phyloP scores from a whole-genome alignment of 805 yeast genomes.

The Candida golubevii region DNA sequence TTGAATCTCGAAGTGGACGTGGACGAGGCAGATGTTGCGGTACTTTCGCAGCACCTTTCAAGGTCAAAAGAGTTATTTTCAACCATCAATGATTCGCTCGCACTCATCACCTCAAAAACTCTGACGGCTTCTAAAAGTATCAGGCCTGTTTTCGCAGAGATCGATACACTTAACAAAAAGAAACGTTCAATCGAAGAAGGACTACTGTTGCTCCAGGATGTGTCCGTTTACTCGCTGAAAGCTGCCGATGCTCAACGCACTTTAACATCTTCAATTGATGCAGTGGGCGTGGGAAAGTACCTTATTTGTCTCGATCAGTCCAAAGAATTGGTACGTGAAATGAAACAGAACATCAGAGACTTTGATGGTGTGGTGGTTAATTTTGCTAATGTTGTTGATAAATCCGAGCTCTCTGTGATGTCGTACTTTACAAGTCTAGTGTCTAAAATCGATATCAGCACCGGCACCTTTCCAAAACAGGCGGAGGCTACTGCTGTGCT shows the following conservation, averaged over 20 bases:
- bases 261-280: slow-evolving; percentile 31
- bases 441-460: slow-evolving; percentile 4
- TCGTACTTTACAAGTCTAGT: slow-evolving; percentile 38
- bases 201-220: slow-evolving; percentile 48
- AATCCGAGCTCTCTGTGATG: slow-evolving; percentile 53
- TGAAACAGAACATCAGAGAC: slow-evolving; percentile 41
- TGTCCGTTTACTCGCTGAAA: slow-evolving; percentile 44
- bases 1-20: slow-evolving; percentile 41
- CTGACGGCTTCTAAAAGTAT: slow-evolving; percentile 57
- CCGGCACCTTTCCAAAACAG: slow-evolving; percentile 6
- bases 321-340: slow-evolving; percentile 42
- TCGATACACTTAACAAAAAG: slow-evolving; percentile 50
- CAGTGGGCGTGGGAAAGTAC: slow-evolving; percentile 37
- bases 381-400: slow-evolving; percentile 50
- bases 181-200: slow-evolving; percentile 57
- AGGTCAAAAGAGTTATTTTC: slow-evolving; percentile 54
- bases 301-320: slow-evolving; percentile 34
- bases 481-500: slow-evolving; percentile 11
- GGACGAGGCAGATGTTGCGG: slow-evolving; percentile 81
- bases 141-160: slow-evolving; percentile 65
- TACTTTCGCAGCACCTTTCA: slow-evolving; percentile 67
- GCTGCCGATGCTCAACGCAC: slow-evolving; percentile 40
- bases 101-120: slow-evolving; percentile 49
- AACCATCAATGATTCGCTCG: slow-evolving; percentile 52
- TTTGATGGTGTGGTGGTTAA: slow-evolving; percentile 67